These are phyloP conservation scores for Teunomyces cretensis DNA, from an alignment of 805 yeast genomes.

Conservation along the genomic window DNA sequence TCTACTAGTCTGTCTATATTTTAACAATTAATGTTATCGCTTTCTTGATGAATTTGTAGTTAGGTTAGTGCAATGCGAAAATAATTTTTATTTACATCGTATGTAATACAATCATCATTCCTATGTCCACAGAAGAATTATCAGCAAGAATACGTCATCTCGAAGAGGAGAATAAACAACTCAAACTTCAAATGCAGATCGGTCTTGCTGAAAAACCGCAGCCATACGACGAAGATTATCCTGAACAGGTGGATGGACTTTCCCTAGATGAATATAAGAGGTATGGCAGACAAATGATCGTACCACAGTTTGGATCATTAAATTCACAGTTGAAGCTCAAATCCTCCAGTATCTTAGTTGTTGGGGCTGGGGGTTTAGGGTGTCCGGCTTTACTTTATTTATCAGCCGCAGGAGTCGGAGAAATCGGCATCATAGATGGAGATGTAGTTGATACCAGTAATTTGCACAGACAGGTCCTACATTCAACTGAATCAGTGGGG, in stretches of 20 bases:
- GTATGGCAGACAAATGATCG: constrained; percentile 95
- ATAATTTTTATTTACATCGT: background rate
- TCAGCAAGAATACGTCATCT: constrained; percentile 19
- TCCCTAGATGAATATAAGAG: constrained; percentile 69
- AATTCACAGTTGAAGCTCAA: constrained; percentile 58
- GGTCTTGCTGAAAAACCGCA: background rate
- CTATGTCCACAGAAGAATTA: constrained; percentile 17
- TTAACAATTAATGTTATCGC: background rate
- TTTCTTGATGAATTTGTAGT: constrained; percentile 2
- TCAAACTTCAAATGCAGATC: constrained; percentile 2
- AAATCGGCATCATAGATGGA: constrained; percentile 81
- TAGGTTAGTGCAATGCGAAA: background rate
- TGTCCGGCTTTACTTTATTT: constrained; percentile 86
- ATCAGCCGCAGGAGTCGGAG: constrained; percentile 85
- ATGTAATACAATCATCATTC: background rate
- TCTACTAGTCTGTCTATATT: background rate
- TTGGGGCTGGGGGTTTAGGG: constrained; percentile 98
- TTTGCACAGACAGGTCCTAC: constrained; percentile 86
- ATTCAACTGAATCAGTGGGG: constrained; percentile 66
- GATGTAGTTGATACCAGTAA: constrained; percentile 85
- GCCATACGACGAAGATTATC: background rate
- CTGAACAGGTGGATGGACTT: constrained; percentile 14
- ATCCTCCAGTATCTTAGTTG: constrained; percentile 60
- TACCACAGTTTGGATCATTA: constrained; percentile 66
- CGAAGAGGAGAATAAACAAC: constrained; percentile 17